phyloP scores from a whole-genome alignment of 768 basidiomycete species.

The Termitomyces heimii region DNA sequence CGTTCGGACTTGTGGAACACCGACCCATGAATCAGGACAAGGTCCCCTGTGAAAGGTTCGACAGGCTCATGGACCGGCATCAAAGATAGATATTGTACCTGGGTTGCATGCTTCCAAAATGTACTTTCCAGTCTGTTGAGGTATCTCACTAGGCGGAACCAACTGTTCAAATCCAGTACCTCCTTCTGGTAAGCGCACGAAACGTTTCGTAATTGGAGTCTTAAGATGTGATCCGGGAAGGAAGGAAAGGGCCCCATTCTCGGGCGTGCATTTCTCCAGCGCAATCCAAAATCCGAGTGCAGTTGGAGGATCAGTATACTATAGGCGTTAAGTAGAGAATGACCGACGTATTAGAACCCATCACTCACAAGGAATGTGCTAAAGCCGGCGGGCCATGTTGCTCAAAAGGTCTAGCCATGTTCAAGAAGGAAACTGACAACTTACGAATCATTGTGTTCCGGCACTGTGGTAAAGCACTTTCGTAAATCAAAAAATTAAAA shows the following conservation, averaged over 20 bases:
- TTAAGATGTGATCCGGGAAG: slow-evolving; percentile 85
- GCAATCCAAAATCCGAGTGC: slow-evolving; percentile 98
- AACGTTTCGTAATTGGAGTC: slow-evolving; percentile 72
- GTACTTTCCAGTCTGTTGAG: slow-evolving; percentile 40
- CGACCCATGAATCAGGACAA: slow-evolving; percentile 91
- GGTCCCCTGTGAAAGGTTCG: slow-evolving; percentile 49
- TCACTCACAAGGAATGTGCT: slow-evolving; percentile 69
- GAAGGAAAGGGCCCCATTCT: slow-evolving; percentile 85
- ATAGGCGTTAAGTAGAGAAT: slow-evolving; percentile 1
- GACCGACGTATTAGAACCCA: not conserved
- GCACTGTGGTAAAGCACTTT: slow-evolving; percentile 42
- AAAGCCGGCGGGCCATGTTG: not conserved
- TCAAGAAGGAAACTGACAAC: slow-evolving; percentile 19
- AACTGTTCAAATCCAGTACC: slow-evolving; percentile 85
- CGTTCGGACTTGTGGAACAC: slow-evolving; percentile 90
- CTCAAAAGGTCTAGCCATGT: slow-evolving; percentile 1
- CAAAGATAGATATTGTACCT: slow-evolving; percentile 32
- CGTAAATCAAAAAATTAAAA: not conserved
- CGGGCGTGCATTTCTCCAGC: slow-evolving; percentile 77
- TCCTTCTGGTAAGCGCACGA: slow-evolving; percentile 67
- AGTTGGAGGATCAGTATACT: slow-evolving; percentile 90
- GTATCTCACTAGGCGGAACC: slow-evolving; percentile 26
- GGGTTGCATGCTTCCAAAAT: slow-evolving; percentile 68
- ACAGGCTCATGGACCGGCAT: not conserved
- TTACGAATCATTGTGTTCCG: slow-evolving; percentile 91